phyloP scores from a whole-genome alignment of 805 yeast species.

The Myxozyma kluyveri region DNA sequence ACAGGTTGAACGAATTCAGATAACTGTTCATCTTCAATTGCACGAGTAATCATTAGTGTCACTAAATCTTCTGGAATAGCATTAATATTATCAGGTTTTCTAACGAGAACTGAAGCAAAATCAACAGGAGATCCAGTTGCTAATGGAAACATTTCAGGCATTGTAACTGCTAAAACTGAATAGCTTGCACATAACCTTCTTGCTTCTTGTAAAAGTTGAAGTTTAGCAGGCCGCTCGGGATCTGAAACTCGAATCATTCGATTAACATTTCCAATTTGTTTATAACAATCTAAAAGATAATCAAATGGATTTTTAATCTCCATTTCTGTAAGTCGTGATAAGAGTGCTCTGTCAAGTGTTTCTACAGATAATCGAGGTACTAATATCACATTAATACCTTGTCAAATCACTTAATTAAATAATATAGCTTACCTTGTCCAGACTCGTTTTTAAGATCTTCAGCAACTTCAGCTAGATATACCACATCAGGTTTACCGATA shows the following conservation, averaged over 20 bases:
- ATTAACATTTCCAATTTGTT: slow-evolving; percentile 40
- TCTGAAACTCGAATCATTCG: slow-evolving; percentile 46
- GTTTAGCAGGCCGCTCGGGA: slow-evolving; percentile 42
- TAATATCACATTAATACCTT: background rate
- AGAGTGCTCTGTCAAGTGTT: slow-evolving; percentile 47
- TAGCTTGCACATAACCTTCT: slow-evolving; percentile 49
- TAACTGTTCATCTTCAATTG: slow-evolving; percentile 65
- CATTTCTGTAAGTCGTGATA: slow-evolving; percentile 52
- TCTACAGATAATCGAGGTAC: background rate
- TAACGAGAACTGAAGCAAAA: slow-evolving; percentile 21
- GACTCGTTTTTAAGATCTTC: too few species aligned
- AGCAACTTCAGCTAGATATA: too few species aligned
- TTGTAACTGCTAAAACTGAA: slow-evolving; percentile 38
- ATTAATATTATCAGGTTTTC: slow-evolving; percentile 20
- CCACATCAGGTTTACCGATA: too few species aligned
- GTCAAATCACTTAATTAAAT: background rate
- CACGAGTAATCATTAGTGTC: slow-evolving; percentile 53
- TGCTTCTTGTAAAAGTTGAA: slow-evolving; percentile 43
- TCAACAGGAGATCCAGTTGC: slow-evolving; percentile 8
- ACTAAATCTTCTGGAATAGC: slow-evolving; percentile 47
- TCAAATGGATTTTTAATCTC: slow-evolving; percentile 48
- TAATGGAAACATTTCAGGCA: slow-evolving; percentile 33
- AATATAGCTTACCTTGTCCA: background rate
- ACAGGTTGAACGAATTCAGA: slow-evolving; percentile 58
- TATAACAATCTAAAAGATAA: slow-evolving; percentile 50